A percentile compares a stretch with the other conserved stretches of the same genome.
phyloP scores from a whole-genome alignment of 805 yeast species.

The Middelhovenomyces tepae region DNA sequence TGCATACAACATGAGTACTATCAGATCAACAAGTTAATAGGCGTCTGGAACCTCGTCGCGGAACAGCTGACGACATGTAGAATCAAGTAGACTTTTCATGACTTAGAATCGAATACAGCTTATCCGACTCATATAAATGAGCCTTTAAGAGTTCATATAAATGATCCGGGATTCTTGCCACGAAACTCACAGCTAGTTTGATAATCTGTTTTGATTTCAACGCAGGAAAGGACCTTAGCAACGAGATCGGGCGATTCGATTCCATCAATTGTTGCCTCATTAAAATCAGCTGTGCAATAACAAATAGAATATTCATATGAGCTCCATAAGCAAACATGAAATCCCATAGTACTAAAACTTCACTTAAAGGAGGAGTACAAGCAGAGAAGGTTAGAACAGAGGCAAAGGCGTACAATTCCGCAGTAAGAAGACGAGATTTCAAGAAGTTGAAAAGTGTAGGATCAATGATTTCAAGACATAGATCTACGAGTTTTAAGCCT shows the following conservation, averaged over 20 bases:
- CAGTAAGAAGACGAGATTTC: conserved; percentile 58
- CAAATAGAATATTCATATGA: conserved; percentile 75
- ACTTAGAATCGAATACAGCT: not conserved
- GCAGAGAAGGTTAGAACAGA: conserved; percentile 78
- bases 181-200: conserved; percentile 68
- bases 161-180: conserved; percentile 60
- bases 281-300: conserved; percentile 72
- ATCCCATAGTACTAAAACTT: conserved; percentile 79
- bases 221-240: conserved; percentile 63
- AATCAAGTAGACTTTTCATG: conserved; percentile 7
- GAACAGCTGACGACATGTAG: conserved; percentile 12
- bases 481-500: conserved; percentile 65
- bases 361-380: conserved; percentile 75
- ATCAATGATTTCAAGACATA: conserved; percentile 62
- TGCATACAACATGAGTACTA: too few species aligned
- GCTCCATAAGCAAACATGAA: conserved; percentile 84
- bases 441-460: conserved; percentile 54
- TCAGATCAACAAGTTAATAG: not conserved
- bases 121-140: conserved; percentile 57
- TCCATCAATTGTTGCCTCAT: conserved; percentile 55
- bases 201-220: conserved; percentile 67
- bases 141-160: conserved; percentile 55
- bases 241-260: conserved; percentile 60
- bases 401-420: conserved; percentile 76
- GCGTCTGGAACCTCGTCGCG: conserved; percentile 5